Evolutionary conservation across 371 early-diverging fungal species (phyloP).

Genomic region (Paraphysoderma sedebokerense): DNA sequence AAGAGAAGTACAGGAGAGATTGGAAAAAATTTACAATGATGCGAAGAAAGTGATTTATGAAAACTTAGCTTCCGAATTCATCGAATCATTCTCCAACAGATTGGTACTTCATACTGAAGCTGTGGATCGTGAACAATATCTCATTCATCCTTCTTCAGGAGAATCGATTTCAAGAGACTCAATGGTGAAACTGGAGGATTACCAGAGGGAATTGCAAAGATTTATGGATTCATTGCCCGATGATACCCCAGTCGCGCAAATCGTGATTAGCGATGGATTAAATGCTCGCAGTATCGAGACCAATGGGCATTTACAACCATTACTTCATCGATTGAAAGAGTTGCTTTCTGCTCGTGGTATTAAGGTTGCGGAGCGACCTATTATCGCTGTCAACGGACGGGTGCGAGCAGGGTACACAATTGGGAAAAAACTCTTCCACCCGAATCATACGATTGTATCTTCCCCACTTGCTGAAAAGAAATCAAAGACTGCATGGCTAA

Average conservation of each 20-base stretch:
- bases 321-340: background rate
- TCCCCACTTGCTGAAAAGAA: too few species aligned
- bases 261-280: background rate
- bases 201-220: background rate
- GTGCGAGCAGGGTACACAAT: slow-evolving; percentile 1
- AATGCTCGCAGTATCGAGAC: background rate
- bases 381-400: background rate
- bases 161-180: background rate
- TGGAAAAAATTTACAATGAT: background rate
- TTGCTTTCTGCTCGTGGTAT: background rate
- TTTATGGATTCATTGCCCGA: background rate
- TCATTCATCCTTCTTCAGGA: background rate
- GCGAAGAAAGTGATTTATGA: background rate
- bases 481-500: too few species aligned
- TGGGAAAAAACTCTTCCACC: background rate
- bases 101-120: background rate
- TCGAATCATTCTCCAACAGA: background rate
- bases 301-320: too few species aligned
- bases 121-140: background rate
- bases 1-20: background rate
- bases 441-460: background rate
- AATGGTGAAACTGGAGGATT: background rate
- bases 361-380: background rate
- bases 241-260: background rate
- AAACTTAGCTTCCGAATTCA: background rate